phyloP scores from a whole-genome alignment of 1,284 basidiomycete species.

The Boletus semigastroideus region DNA sequence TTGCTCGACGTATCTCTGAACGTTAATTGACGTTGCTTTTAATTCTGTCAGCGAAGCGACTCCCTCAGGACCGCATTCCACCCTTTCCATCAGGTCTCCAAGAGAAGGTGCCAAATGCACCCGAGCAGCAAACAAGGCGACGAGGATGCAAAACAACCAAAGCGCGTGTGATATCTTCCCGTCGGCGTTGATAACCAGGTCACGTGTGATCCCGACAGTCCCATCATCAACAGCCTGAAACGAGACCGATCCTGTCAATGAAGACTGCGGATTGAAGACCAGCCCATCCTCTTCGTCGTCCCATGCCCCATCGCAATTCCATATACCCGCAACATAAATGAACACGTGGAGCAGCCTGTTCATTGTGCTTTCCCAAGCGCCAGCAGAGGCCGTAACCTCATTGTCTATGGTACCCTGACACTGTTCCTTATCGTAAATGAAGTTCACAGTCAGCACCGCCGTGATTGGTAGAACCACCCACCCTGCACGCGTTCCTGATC shows the following conservation, averaged over 20 bases:
- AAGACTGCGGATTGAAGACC: slow-evolving; percentile 22
- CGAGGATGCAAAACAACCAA: slow-evolving; percentile 31
- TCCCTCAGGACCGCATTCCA: slow-evolving; percentile 11
- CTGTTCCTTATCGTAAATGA: slow-evolving; percentile 26
- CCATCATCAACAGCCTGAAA: slow-evolving; percentile 1
- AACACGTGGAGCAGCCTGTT: slow-evolving; percentile 19
- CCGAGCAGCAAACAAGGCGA: slow-evolving; percentile 21
- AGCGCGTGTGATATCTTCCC: slow-evolving; percentile 34
- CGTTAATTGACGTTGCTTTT: slow-evolving; percentile 25
- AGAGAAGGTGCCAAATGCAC: slow-evolving; percentile 14
- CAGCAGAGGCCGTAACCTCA: slow-evolving; percentile 7
- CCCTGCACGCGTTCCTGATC: slow-evolving; percentile 32
- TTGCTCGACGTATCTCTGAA: slow-evolving; percentile 23
- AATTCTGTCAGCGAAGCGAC: slow-evolving; percentile 18
- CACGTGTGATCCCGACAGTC: slow-evolving; percentile 8
- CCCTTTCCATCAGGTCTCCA: slow-evolving; percentile 12
- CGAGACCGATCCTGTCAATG: slow-evolving; percentile 3
- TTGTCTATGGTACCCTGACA: slow-evolving; percentile 21
- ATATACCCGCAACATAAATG: slow-evolving; percentile 18
- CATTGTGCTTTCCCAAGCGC: slow-evolving; percentile 16
- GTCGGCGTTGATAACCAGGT: slow-evolving; percentile 30
- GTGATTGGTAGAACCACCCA: slow-evolving; percentile 25
- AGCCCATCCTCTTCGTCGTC: slow-evolving; percentile 27
- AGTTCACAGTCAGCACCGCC: slow-evolving; percentile 16
- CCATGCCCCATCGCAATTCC: slow-evolving; percentile 26